Base-by-base conservation (phyloP, 176 grass and related monocot genomes). In the Carex pumila region DNA sequence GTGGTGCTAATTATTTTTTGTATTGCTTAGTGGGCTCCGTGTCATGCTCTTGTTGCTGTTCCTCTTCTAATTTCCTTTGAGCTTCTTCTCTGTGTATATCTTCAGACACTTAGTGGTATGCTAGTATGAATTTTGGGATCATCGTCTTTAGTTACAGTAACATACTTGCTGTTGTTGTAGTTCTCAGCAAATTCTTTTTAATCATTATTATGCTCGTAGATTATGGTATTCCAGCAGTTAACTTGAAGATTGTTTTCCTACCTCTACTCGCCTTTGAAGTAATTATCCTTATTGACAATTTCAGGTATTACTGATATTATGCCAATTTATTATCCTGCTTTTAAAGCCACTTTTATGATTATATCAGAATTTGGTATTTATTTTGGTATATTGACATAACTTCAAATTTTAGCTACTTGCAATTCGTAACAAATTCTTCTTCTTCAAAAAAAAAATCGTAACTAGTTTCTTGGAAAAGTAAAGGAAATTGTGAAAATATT, bases 231-330 rank as follows among this genome's bases (percentile, higher is more conserved):
- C 81, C 82, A 10, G 75, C 87, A 79, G 82, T 91, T 91, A 90
- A 92, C 83, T 86, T 98, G 88, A 94, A 94, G 95, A 90, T 98
- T 70, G 92, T 98, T 13, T 94, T 98, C 82, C 90, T 98, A 85
- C 95, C 95, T 54, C 69, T 98, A 32, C 63, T 98, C 57, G 85
- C 87, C 15, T 93, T 98, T 85, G 95, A 98, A 91, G 79, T 73
- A 77, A 90, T 93, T 89, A 90, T 98, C 69, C 95, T 98, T 61
- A 68, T 93, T n/a, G 94, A 97, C 85, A 97, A 97, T 87, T 92
- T 94, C 84, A 97, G 94, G 94, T 97, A 92, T 52, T n/a, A 50
- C 70, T 49, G n/a, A 56, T 1, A 6, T 56, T 31, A 77, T 77
- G 50, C 22, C 73, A 77, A 52, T 77, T 13, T 55, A 25, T 57